phyloP scores from a whole-genome alignment of 495 filamentous ascomycete species.

The Aspergillus steynii region DNA sequence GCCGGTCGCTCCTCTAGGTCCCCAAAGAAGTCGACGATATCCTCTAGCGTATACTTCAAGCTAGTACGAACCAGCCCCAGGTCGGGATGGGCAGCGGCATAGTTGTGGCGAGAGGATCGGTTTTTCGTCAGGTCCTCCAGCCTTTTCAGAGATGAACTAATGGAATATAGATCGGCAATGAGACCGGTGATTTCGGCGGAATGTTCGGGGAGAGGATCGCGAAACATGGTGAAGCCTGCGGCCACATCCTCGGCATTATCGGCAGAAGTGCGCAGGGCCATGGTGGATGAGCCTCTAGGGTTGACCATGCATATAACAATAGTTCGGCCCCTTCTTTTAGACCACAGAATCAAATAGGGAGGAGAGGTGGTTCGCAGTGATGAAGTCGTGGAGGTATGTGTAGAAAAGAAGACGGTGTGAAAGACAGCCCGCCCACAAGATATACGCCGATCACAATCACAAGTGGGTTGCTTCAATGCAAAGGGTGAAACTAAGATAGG shows the following conservation, averaged over 20 bases:
- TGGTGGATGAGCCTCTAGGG: conserved; percentile 19
- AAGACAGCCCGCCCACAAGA: conserved; percentile 1
- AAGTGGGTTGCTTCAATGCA: conserved; percentile 3
- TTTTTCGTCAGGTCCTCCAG: conserved; percentile 42
- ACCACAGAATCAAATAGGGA: background rate
- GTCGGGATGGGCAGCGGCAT: conserved; percentile 41
- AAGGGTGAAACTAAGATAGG: conserved; percentile 1
- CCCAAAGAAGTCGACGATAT: conserved; percentile 53
- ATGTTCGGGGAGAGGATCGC: conserved; percentile 51
- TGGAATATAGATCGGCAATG: conserved; percentile 56
- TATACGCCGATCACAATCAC: conserved; percentile 2
- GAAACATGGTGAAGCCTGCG: conserved; percentile 51
- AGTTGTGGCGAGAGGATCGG: conserved; percentile 33
- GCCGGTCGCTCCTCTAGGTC: conserved; percentile 39
- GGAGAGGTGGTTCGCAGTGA: background rate
- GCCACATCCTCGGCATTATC: conserved; percentile 55
- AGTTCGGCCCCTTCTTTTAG: conserved; percentile 3
- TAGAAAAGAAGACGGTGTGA: conserved; percentile 1
- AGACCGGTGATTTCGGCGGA: conserved; percentile 55
- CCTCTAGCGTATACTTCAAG: conserved; percentile 54
- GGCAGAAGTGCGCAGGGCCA: conserved; percentile 52
- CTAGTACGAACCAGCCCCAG: conserved; percentile 46
- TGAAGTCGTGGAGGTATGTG: background rate
- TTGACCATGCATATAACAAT: conserved; percentile 19
- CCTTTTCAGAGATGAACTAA: conserved; percentile 50